Evolutionary conservation across 2,329 filamentous ascomycete species (phyloP).

Genomic region (Colletotrichum phormii): DNA sequence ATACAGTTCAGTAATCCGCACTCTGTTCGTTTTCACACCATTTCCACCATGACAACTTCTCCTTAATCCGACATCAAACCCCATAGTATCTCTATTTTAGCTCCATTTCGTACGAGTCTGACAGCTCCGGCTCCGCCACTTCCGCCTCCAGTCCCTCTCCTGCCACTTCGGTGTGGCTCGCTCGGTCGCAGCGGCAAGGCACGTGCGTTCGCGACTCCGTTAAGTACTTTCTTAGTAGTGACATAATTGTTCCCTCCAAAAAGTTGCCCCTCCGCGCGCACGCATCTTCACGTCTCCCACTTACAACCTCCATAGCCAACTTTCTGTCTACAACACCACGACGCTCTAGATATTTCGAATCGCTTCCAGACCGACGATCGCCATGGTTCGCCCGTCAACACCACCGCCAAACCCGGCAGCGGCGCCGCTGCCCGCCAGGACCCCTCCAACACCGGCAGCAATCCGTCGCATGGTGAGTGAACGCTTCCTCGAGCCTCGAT

Average conservation of each 20-base stretch:
- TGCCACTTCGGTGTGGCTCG: background rate
- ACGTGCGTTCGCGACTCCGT: conserved; percentile 35
- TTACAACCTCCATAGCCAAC: background rate
- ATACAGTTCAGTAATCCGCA: conserved; percentile 15
- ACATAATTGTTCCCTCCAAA: conserved; percentile 34
- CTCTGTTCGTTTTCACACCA: background rate
- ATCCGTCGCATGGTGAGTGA: conserved; percentile 65
- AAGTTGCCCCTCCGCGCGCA: conserved; percentile 27
- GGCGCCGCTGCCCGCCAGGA: conserved; percentile 45
- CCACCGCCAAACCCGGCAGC: conserved; percentile 52
- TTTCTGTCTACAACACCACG: background rate
- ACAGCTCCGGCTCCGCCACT: background rate
- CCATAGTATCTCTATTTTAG: background rate
- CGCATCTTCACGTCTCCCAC: conserved; percentile 3
- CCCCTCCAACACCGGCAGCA: conserved; percentile 66
- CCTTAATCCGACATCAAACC: too few species aligned
- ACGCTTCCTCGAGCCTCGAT: background rate
- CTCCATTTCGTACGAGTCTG: background rate
- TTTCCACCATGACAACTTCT: background rate
- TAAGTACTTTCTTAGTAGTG: conserved; percentile 17
- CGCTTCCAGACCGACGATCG: background rate
- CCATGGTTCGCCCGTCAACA: conserved; percentile 61
- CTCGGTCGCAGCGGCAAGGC: conserved; percentile 14
- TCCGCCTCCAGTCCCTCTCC: background rate
- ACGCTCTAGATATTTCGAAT: background rate